phyloP scores from a whole-genome alignment of 805 yeast species.

The Cyberlindnera suaveolens region DNA sequence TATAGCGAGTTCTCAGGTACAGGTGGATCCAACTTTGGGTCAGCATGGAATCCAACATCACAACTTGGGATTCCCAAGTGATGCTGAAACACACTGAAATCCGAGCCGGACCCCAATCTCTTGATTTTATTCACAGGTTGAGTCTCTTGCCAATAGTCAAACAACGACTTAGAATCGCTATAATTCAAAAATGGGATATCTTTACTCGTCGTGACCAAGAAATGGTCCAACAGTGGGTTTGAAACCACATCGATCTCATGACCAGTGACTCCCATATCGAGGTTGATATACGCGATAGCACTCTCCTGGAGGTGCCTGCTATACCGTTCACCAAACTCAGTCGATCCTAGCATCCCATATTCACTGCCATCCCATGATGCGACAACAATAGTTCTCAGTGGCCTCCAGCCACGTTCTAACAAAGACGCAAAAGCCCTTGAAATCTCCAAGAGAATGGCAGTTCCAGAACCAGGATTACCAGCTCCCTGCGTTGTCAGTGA shows the following conservation, averaged over 20 bases:
- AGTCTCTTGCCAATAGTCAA: conserved; percentile 38
- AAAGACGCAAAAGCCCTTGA: conserved; percentile 44
- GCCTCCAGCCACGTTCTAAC: conserved; percentile 56
- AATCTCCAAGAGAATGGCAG: conserved; percentile 44
- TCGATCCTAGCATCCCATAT: conserved; percentile 66
- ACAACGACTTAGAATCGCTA: conserved; percentile 31
- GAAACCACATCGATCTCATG: conserved; percentile 39
- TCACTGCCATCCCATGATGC: conserved; percentile 84
- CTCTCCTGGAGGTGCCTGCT: conserved; percentile 37
- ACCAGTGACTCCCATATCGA: conserved; percentile 50
- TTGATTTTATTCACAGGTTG: conserved; percentile 30
- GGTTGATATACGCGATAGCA: conserved; percentile 48
- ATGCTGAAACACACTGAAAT: conserved; percentile 44
- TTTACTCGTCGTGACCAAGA: conserved; percentile 40
- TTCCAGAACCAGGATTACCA: conserved; percentile 42
- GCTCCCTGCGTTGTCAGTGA: conserved; percentile 43
- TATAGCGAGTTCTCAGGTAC: conserved; percentile 52
- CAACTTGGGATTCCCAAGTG: conserved; percentile 64
- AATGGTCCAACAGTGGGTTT: conserved; percentile 49
- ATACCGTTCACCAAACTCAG: conserved; percentile 69
- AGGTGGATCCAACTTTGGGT: conserved; percentile 28
- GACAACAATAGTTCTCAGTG: conserved; percentile 60
- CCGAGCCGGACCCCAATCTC: conserved; percentile 33
- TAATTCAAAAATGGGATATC: conserved; percentile 36
- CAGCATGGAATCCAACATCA: conserved; percentile 35